These are phyloP conservation scores for Trichoderma harzianum DNA, from an alignment of 2,329 filamentous ascomycete genomes.

Conservation along the genomic window DNA sequence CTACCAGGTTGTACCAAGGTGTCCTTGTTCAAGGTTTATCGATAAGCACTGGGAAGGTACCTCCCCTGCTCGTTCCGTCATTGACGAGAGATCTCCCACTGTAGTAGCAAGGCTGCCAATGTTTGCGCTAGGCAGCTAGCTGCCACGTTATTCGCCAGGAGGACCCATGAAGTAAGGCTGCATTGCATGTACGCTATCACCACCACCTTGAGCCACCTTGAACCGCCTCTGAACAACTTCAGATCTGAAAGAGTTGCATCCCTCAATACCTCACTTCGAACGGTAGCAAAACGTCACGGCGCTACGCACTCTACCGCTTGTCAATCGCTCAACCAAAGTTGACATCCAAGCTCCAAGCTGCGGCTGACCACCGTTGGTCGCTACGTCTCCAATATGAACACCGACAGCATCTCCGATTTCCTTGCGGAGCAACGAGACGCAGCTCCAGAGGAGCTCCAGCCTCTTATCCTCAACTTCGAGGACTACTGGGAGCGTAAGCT, in stretches of 20 bases:
- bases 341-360: not conserved
- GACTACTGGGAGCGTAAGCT: conserved; percentile 97
- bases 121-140: conserved; percentile 8
- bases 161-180: conserved; percentile 9
- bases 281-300: not conserved
- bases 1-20: too few species aligned
- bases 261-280: not conserved
- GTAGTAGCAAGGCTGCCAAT: not conserved
- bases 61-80: not conserved
- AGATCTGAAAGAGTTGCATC: not conserved
- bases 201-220: not conserved
- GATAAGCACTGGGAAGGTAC: not conserved
- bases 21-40: not conserved
- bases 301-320: not conserved
- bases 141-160: conserved; percentile 14
- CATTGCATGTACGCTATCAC: not conserved
- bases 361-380: not conserved
- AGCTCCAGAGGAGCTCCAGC: conserved; percentile 83
- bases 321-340: not conserved
- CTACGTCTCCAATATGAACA: conserved; percentile 59
- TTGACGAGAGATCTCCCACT: not conserved
- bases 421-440: conserved; percentile 84
- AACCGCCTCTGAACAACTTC: not conserved
- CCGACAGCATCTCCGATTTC: conserved; percentile 87
- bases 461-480: conserved; percentile 86